A percentile compares a stretch with the other conserved stretches of the same genome.
Conservation (phyloP, 2,329 filamentous ascomycete genomes). For the Verruconis gallopava region DNA sequence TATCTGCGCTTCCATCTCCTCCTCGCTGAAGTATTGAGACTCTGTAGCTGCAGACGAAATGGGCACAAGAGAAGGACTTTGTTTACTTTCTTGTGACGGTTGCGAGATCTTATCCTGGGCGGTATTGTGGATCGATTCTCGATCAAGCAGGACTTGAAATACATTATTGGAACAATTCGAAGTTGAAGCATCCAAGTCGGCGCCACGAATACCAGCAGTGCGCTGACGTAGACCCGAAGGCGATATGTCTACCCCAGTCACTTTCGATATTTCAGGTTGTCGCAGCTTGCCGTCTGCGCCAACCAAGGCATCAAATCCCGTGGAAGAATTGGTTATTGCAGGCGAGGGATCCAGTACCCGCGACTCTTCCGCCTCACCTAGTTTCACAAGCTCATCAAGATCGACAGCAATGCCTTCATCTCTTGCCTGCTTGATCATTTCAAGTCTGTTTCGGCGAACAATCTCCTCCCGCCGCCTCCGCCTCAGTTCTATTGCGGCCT, state of each 20-base stretch:
- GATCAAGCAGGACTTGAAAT: conserved; percentile 30
- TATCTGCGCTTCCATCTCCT: conserved; percentile 10
- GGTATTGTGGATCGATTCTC: conserved; percentile 18
- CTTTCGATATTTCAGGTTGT: conserved; percentile 5
- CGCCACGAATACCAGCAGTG: conserved; percentile 23
- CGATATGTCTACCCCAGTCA: not conserved
- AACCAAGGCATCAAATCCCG: conserved; percentile 29
- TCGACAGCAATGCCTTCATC: conserved; percentile 30
- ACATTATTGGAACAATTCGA: conserved; percentile 35
- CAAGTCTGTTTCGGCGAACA: conserved; percentile 22
- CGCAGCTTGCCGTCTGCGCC: conserved; percentile 26
- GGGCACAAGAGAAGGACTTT: conserved; percentile 1
- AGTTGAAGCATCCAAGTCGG: conserved; percentile 27
- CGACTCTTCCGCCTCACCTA: conserved; percentile 15
- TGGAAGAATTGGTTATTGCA: not conserved
- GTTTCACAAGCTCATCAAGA: conserved; percentile 24
- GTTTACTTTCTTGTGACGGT: conserved; percentile 6
- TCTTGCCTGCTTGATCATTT: conserved; percentile 22
- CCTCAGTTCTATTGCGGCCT: conserved; percentile 11
- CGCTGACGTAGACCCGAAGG: conserved; percentile 12
- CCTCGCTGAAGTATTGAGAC: conserved; percentile 9
- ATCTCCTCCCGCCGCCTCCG: conserved; percentile 21
- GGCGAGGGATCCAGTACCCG: not conserved
- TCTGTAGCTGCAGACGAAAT: not conserved
- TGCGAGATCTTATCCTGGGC: conserved; percentile 1